Conservation (phyloP, 179 eudicot genomes). For the Beta lomatogona region DNA sequence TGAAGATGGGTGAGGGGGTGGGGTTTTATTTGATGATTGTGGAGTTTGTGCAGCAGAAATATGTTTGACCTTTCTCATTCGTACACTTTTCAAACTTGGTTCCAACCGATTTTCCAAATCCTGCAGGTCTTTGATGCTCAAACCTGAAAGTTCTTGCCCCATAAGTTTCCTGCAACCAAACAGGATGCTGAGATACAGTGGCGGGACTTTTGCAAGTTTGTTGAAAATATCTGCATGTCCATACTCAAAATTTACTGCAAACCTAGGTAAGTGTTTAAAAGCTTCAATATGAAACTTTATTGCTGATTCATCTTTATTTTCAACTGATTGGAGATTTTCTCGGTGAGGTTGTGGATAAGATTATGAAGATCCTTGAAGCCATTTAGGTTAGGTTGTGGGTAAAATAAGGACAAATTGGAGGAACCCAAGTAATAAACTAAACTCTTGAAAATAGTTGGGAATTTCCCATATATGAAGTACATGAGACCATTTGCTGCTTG, state of each 20-base stretch:
- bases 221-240: not conserved
- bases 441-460: not conserved
- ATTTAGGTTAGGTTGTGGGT: not conserved
- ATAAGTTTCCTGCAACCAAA: slow-evolving; percentile 60
- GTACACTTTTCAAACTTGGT: slow-evolving; percentile 59
- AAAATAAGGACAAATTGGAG: not conserved
- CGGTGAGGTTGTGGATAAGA: not conserved
- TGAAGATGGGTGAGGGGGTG: not conserved
- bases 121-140: slow-evolving; percentile 63
- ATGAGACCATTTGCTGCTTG: not conserved
- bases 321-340: not conserved
- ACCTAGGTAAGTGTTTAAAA: not conserved
- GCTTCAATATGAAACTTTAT: not conserved
- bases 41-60: not conserved
- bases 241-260: not conserved
- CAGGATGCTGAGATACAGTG: slow-evolving; percentile 2
- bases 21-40: not conserved
- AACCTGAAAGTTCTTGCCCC: slow-evolving; percentile 80
- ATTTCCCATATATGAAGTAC: not conserved
- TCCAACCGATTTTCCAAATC: slow-evolving; percentile 73
- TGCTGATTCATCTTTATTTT: not conserved
- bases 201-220: not conserved
- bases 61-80: slow-evolving; percentile 55
- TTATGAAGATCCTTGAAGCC: not conserved
- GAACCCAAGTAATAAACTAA: not conserved